Evolutionary conservation across 345 rosid species (phyloP).

Genomic region (Lepidium didymum): DNA sequence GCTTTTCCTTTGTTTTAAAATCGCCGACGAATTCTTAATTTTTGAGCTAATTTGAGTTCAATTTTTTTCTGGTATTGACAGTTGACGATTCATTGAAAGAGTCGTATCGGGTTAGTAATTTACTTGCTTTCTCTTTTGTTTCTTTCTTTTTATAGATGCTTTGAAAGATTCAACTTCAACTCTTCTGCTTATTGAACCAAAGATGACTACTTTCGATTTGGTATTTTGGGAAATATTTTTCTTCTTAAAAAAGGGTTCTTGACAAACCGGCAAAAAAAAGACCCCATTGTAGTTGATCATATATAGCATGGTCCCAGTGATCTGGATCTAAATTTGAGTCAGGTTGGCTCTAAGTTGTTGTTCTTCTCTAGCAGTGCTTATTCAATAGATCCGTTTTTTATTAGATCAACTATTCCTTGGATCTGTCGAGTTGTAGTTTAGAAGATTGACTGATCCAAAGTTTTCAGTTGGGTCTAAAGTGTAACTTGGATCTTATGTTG

Average conservation of each 20-base stretch:
- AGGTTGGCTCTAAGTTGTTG: not conserved
- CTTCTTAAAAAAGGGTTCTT: not conserved
- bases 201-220: not conserved
- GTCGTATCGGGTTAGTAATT: constrained; percentile 59
- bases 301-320: not conserved
- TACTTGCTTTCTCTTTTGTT: not conserved
- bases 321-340: constrained; percentile 8
- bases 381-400: not conserved
- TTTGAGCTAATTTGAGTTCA: not conserved
- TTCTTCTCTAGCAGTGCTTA: not conserved
- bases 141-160: constrained; percentile 21
- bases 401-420: not conserved
- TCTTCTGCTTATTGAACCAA: constrained; percentile 1
- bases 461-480: not conserved
- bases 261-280: not conserved
- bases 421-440: constrained; percentile 3
- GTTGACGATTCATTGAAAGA: constrained; percentile 64
- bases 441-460: not conserved
- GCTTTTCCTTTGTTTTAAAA: constrained; percentile 14
- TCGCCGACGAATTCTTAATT: constrained; percentile 13
- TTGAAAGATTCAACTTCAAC: not conserved
- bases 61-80: constrained; percentile 19
- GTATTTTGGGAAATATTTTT: not conserved
- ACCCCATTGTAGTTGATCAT: not conserved
- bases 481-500: not conserved